Base-by-base conservation (phyloP, 805 yeast genomes). In the Saccharomycopsis guyanensis region DNA sequence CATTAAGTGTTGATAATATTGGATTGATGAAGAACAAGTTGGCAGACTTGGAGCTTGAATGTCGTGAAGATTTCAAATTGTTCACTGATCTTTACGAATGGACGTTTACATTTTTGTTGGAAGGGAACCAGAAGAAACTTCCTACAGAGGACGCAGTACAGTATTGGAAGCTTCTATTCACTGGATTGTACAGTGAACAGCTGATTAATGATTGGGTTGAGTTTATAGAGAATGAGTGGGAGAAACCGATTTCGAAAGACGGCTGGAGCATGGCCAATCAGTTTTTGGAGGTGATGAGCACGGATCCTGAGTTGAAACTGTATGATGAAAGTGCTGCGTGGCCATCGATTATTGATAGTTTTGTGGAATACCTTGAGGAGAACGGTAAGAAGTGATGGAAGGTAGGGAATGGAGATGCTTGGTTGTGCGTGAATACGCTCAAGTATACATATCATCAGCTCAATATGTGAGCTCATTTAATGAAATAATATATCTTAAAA, bases 331-430 rank as follows among this genome's bases (percentile, higher is more conserved):
- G 75, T 55, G 88, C 83, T 20, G 85, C 96, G 0, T 91, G 97
- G 97, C 98, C 97, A 3, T 76, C 85, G 45, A 66, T 86, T 15
- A 77, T 91, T 53, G 98, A 91, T 60, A 86, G 80, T 49, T 91
- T 76, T 58, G 83, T 86, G 19, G 94, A 83, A 53, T 70, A 70
- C 56, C 66, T 65, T 40, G 55, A 57, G 31, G 63, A 24, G 27
- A 50, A 42, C 22, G 23, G 42, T 3, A 40, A 40, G 23, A 13
- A 15, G 37, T 15, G 37, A 8, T 8, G 29, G 29, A 6, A 10
- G 10, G n/a, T n/a, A n/a, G n/a, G n/a, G n/a, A n/a, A n/a, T n/a
- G n/a, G n/a, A n/a, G n/a, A n/a, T n/a, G n/a, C n/a, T n/a, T n/a
- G n/a, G n/a, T n/a, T n/a, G n/a, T n/a, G n/a, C n/a, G n/a, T n/a